Percentiles rank a stretch among this genome's conserved stretches.
Conservation (phyloP, 2,329 filamentous ascomycete genomes). For the Tolypocladium cylindrosporum region DNA sequence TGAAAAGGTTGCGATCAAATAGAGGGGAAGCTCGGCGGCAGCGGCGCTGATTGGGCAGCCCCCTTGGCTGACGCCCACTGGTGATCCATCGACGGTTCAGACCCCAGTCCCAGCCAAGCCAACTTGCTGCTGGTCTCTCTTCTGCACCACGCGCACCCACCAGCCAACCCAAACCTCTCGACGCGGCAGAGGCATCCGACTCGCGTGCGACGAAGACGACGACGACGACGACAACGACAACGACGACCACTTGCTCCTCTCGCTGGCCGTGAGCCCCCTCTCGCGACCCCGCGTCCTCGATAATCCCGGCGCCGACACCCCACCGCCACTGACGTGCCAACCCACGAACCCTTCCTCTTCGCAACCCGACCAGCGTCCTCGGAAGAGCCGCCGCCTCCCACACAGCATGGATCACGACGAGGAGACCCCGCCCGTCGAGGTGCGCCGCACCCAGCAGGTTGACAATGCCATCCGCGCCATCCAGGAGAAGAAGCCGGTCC, state of each 20-base stretch:
- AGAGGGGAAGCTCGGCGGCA: constrained; percentile 1
- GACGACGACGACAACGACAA: background rate
- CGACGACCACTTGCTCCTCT: constrained; percentile 1
- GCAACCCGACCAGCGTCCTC: background rate
- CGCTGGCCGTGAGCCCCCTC: constrained; percentile 6
- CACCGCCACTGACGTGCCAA: background rate
- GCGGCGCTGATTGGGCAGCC: constrained; percentile 4
- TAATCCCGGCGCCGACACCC: background rate
- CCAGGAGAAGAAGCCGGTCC: constrained; percentile 86
- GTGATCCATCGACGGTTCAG: background rate
- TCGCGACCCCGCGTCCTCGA: background rate
- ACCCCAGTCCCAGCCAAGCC: background rate
- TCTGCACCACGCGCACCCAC: constrained; percentile 1
- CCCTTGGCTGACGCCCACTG: background rate
- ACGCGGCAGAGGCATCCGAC: background rate
- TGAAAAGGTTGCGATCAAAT: background rate
- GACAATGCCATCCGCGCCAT: constrained; percentile 90
- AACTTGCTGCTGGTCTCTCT: constrained; percentile 3
- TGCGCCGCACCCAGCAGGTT: constrained; percentile 51
- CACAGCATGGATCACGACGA: constrained; percentile 40
- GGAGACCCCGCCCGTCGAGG: constrained; percentile 25
- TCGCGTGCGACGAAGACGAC: background rate
- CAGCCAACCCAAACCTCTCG: background rate
- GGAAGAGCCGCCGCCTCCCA: background rate
- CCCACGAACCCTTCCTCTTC: background rate